phyloP scores from a whole-genome alignment of 495 filamentous ascomycete species.

The Hyaloscypha finlandica region DNA sequence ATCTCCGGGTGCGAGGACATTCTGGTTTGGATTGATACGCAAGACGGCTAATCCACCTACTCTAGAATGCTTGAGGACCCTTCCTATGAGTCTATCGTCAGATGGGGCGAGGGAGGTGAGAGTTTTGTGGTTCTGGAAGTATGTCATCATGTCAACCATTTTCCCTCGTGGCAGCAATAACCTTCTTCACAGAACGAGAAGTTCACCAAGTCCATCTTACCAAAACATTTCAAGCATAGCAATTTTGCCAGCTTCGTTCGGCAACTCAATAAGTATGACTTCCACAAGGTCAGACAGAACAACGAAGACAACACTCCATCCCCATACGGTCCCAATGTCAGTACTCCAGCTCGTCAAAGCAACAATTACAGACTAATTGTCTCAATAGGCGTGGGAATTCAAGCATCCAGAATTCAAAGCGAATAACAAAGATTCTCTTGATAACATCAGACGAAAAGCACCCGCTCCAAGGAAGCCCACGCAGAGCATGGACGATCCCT shows the following conservation, averaged over 20 bases:
- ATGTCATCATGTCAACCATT: constrained; percentile 31
- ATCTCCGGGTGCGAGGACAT: background rate
- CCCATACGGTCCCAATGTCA: constrained; percentile 80
- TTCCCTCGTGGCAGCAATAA: constrained; percentile 12
- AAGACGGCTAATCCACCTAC: constrained; percentile 32
- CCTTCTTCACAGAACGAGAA: constrained; percentile 76
- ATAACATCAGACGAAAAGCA: constrained; percentile 95
- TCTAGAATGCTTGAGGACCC: constrained; percentile 95
- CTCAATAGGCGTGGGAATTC: constrained; percentile 87
- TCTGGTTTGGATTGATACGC: background rate
- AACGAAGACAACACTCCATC: constrained; percentile 91
- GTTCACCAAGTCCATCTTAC: constrained; percentile 95
- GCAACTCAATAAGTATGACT: constrained; percentile 99
- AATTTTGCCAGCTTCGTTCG: constrained; percentile 99
- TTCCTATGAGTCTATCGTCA: constrained; percentile 85
- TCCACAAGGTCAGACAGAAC: constrained; percentile 97
- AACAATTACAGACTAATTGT: constrained; percentile 7
- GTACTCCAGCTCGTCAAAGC: constrained; percentile 28
- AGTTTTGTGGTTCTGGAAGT: constrained; percentile 98
- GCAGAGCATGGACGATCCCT: constrained; percentile 66
- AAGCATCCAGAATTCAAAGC: constrained; percentile 96
- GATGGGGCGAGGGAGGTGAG: constrained; percentile 93
- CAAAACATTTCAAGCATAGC: constrained; percentile 99
- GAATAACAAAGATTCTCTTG: constrained; percentile 93
- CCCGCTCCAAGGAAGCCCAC: constrained; percentile 84